Percentiles rank a stretch among this genome's conserved stretches.
phyloP scores from a whole-genome alignment of 352 stramenopile species.

The Pythium phragmiticola region DNA sequence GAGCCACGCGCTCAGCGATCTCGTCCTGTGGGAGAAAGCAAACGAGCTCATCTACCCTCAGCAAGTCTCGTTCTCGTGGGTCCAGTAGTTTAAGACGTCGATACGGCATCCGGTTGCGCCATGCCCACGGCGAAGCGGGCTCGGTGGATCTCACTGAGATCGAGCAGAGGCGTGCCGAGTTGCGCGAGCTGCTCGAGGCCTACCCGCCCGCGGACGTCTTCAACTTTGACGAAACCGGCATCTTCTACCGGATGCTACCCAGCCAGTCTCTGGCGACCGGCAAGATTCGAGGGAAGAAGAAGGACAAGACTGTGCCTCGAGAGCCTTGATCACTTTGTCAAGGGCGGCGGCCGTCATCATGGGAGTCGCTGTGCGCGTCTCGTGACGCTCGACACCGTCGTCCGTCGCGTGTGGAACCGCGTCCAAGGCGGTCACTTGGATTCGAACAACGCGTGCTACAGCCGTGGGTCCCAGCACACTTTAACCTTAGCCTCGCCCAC shows the following conservation, averaged over 20 bases:
- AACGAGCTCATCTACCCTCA: constrained; percentile 11
- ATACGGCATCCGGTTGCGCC: constrained; percentile 6
- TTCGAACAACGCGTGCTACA: neutral
- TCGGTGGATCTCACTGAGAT: constrained; percentile 1
- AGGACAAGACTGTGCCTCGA: no score
- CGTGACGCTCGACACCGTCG: neutral
- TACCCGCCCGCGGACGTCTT: constrained; percentile 8
- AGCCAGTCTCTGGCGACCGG: no score
- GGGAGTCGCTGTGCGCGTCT: constrained; percentile 2
- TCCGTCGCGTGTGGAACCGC: neutral
- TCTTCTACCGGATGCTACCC: constrained; percentile 11
- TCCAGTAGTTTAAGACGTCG: constrained; percentile 17
- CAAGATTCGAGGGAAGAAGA: no score
- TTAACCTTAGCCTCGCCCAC: neutral
- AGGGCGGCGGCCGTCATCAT: neutral
- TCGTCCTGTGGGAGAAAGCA: constrained; percentile 12
- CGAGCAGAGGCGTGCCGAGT: constrained; percentile 1
- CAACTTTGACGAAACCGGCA: constrained; percentile 16
- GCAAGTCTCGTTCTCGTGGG: constrained; percentile 11
- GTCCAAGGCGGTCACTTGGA: neutral
- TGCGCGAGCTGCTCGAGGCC: neutral
- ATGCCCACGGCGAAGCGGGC: constrained; percentile 2
- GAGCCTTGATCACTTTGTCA: neutral
- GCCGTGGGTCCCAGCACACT: constrained; percentile 8
- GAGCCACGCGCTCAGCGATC: constrained; percentile 3